phyloP scores from a whole-genome alignment of 306 rosid genomes.

The Pyrus communis region DNA sequence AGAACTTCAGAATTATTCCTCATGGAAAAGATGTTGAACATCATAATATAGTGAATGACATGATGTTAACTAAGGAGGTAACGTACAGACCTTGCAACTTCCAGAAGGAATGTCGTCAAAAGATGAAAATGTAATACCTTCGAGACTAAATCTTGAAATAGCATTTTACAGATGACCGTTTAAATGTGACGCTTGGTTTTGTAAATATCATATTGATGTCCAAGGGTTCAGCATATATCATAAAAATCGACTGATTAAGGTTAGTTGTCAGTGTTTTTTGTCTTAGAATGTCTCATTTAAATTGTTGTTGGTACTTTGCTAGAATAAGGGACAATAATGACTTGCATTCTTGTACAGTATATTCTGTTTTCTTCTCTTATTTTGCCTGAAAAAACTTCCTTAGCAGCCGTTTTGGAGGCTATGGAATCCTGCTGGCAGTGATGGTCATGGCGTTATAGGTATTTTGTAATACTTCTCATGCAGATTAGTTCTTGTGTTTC shows the following conservation, averaged over 20 bases:
- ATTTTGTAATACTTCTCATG: background rate
- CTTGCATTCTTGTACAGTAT: background rate
- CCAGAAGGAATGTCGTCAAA: conserved; percentile 44
- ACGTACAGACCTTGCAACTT: conserved; percentile 59
- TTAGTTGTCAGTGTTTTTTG: background rate
- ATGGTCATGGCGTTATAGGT: conserved; percentile 97
- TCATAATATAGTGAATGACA: conserved; percentile 81
- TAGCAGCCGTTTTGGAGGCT: conserved; percentile 94
- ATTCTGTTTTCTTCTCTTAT: conserved; percentile 14
- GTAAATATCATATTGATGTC: conserved; percentile 86
- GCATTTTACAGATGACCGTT: conserved; percentile 56
- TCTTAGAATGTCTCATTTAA: background rate
- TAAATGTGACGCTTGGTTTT: conserved; percentile 72
- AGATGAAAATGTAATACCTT: conserved; percentile 47
- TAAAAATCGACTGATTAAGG: conserved; percentile 94
- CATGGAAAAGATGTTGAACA: conserved; percentile 78
- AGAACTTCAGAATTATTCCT: conserved; percentile 67
- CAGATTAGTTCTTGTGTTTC: background rate
- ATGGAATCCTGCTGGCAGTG: conserved; percentile 96
- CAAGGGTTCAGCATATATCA: conserved; percentile 90
- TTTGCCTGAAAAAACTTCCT: background rate
- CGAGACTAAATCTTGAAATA: background rate
- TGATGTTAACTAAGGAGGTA: conserved; percentile 70
- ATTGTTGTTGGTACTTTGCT: background rate
- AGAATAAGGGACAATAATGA: background rate